Evolutionary conservation across 345 rosid species (phyloP).

Genomic region (Melaleuca alternifolia): DNA sequence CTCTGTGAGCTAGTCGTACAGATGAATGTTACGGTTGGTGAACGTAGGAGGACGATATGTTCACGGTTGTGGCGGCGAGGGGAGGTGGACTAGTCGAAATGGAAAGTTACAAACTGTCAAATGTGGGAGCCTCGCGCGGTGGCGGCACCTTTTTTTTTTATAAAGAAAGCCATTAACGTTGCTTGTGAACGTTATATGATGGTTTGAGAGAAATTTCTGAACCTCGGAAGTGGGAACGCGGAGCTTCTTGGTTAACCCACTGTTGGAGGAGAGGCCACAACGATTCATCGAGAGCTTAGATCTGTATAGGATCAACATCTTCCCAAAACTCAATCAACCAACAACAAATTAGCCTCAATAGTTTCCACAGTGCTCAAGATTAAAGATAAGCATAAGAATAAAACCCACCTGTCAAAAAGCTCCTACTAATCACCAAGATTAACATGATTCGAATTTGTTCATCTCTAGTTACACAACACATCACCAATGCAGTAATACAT

Average conservation of each 20-base stretch:
- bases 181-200: not conserved
- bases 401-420: too few relatives aligned
- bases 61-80: not conserved
- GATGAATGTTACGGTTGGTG: not conserved
- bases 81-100: not conserved
- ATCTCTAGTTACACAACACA: not conserved
- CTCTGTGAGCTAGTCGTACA: not conserved
- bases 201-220: not conserved
- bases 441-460: not conserved
- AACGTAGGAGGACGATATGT: not conserved
- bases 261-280: not conserved
- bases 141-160: not conserved
- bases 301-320: not conserved
- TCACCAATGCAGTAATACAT: not conserved
- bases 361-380: not conserved
- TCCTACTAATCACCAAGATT: too few relatives aligned
- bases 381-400: not conserved
- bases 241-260: not conserved
- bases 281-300: not conserved
- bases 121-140: not conserved
- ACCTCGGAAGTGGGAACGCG: not conserved
- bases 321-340: not conserved
- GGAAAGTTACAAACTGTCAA: not conserved
- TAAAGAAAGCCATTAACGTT: not conserved
- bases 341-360: not conserved